Base-by-base conservation (phyloP, 1,139 yeast species). In the Hansenula anomala region DNA sequence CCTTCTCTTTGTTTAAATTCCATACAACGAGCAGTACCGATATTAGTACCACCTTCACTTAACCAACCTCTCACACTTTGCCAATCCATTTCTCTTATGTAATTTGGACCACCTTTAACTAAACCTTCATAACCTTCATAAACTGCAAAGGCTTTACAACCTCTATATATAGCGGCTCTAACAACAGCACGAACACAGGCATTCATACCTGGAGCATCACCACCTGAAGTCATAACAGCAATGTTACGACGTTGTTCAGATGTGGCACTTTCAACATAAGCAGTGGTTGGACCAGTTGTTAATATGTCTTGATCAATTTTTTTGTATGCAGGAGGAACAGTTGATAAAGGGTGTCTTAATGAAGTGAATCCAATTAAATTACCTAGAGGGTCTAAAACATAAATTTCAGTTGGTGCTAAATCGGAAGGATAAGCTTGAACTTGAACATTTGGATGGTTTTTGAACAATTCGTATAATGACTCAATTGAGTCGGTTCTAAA, bases 151-250 rank as follows among this genome's bases (percentile, higher is more conserved):
- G 94, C 90, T 51, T 87, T 94, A 64, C 97, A 92, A n/a, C 89
- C 94, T 46, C 79, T 74, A 64, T 71, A 77, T 47, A 92, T 85
- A 37, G 96, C 95, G 3, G 96, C 77, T 52, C 98, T 75, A 8
- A 92, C 95, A 42, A 92, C 95, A 2, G 97, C 94, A 51, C 98
- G 74, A 15, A 92, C 98, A 36, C 83, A 86, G 2, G 97, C 90
- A 61, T 90, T 89, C 98, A 92, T 92, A 49, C 98, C 98, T 19
- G 96, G 98, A 33, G 97, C 89, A 64, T 90, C 98, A 60, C 98
- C 98, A 52, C 98, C 98, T 2, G 96, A 87, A 2, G 98, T 92
- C 92, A 92, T 87, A 37, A 92, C 94, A 7, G 95, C 98, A 49
- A 92, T 85, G 56, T 83, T 75, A 69, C 78, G 74, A 39, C 53